A percentile compares a stretch with the other conserved stretches of the same genome.
Evolutionary conservation across 2,329 filamentous ascomycete species (phyloP).

Genomic region (Scopulariopsis brevicaulis): DNA sequence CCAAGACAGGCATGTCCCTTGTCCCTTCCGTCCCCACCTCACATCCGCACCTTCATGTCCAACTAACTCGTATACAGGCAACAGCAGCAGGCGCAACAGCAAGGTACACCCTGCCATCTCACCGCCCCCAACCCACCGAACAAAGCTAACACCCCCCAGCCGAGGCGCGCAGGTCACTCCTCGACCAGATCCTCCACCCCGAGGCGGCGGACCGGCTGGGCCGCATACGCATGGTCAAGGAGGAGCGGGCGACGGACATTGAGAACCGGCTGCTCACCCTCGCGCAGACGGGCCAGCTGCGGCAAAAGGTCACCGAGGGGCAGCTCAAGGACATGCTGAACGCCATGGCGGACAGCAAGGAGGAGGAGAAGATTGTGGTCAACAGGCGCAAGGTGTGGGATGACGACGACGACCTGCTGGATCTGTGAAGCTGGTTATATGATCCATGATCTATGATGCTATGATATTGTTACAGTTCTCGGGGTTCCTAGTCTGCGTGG

Average conservation of each 20-base stretch:
- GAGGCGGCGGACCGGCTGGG: conserved; percentile 87
- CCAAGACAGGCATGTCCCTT: conserved; percentile 42
- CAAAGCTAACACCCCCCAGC: conserved; percentile 18
- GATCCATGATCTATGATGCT: conserved; percentile 16
- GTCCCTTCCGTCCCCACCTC: neutral
- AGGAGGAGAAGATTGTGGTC: conserved; percentile 79
- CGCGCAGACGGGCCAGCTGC: conserved; percentile 75
- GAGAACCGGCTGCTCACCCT: conserved; percentile 91
- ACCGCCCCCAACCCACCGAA: neutral
- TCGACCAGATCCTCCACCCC: conserved; percentile 88
- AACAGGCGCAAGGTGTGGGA: conserved; percentile 72
- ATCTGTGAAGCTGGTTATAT: conserved; percentile 22
- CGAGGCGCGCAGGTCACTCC: conserved; percentile 65
- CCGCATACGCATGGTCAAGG: conserved; percentile 92
- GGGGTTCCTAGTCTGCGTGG: neutral
- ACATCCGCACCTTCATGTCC: neutral
- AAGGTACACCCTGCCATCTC: neutral
- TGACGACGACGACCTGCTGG: conserved; percentile 65
- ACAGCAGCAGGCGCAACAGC: conserved; percentile 1
- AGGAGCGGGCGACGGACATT: conserved; percentile 76
- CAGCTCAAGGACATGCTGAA: conserved; percentile 88
- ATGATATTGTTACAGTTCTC: neutral
- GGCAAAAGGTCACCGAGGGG: conserved; percentile 78
- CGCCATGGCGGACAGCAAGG: conserved; percentile 68
- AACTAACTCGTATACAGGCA: neutral